These are phyloP conservation scores for Syzygium jambos DNA, from an alignment of 345 rosid genomes.

Conservation along the genomic window DNA sequence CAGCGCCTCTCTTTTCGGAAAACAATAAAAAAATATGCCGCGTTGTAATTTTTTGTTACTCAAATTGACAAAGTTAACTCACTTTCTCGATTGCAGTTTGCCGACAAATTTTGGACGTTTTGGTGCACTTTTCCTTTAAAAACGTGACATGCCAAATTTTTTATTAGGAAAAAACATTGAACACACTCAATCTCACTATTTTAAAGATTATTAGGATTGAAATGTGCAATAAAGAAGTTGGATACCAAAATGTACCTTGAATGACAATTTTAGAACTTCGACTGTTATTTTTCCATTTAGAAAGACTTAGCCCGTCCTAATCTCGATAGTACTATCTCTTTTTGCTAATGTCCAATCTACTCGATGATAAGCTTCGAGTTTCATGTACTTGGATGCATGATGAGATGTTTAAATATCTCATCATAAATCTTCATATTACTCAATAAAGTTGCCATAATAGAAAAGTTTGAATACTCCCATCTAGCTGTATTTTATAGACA, in stretches of 20 bases:
- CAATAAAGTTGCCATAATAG: neutral
- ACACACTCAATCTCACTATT: neutral
- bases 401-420: neutral
- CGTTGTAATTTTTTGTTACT: neutral
- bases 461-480: neutral
- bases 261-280: neutral
- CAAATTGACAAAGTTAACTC: neutral
- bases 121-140: neutral
- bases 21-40: neutral
- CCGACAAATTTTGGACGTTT: neutral
- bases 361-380: neutral
- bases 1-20: neutral
- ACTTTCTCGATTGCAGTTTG: accelerated
- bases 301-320: neutral
- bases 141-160: neutral
- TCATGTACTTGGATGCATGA: neutral
- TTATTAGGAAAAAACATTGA: neutral
- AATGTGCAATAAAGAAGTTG: neutral
- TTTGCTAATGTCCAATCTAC: neutral
- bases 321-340: neutral
- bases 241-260: neutral
- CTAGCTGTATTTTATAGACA: neutral
- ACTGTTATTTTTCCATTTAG: neutral
- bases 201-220: neutral
- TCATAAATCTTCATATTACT: neutral